Base-by-base conservation (phyloP, 305 asterid species). In the Stenogyne calaminthoides region DNA sequence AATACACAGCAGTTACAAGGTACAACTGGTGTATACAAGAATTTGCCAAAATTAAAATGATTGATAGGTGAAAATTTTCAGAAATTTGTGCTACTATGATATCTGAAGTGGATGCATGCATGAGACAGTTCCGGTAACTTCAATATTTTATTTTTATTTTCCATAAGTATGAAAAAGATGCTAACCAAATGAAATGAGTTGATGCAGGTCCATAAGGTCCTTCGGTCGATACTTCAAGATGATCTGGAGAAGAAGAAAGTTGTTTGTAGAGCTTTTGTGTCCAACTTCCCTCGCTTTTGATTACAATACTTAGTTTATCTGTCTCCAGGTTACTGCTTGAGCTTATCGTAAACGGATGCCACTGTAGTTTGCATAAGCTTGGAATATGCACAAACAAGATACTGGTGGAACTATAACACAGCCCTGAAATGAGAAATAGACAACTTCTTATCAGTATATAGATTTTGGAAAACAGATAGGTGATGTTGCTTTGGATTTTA, bases 311-410 rank as follows among this genome's bases (percentile, higher is more conserved):
- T 0, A 92, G 80, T 72, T 77, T 86, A 56, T 89, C 93, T 0
- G 81, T 76, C 86, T 93, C 98, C 71, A 91, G 82, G 37, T 63
- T 70, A 65, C 93, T 84, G 80, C 86, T 88, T 36, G 97, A 93
- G 71, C 68, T 77, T n/a, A 91, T 71, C 1, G 93, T 93, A 70
- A 91, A 90, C 2, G 97, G 98, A 82, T 93, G 97, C 98, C 97
- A 93, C 59, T 93, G 98, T 72, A 89, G 14, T 78, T 84, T 93
- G 71, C 94, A 89, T 39, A 89, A 71, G 82, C 85, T 84, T 14
- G 95, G 97, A 59, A 88, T 77, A 74, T 85, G 86, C 73, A 92
- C 3, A 65, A 92, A 92, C 86, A 92, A 66, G 46, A 79, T 86
- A 80, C 98, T 90, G 0, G 96, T 87, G 3, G 97, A 84, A 56